These are phyloP conservation scores for Dianthus caryophyllus DNA, from an alignment of 148 eudicot species.

Conservation along the genomic window DNA sequence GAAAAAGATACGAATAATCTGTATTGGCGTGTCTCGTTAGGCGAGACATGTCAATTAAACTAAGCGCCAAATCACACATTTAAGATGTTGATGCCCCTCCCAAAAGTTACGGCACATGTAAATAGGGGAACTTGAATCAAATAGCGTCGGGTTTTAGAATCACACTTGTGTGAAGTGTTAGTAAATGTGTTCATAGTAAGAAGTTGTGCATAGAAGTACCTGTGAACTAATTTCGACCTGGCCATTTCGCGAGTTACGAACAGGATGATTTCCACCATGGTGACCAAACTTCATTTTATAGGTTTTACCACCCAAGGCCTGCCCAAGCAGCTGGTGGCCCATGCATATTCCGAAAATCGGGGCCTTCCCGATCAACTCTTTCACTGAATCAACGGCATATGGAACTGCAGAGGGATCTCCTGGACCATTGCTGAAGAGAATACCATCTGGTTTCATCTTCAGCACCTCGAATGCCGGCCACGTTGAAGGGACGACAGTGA, in stretches of 20 bases:
- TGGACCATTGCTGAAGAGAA: slow-evolving; percentile 92
- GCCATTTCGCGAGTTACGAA: slow-evolving; percentile 61
- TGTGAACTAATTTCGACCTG: slow-evolving; percentile 93
- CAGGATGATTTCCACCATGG: slow-evolving; percentile 99
- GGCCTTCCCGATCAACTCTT: slow-evolving; percentile 62
- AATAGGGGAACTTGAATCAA: too few relatives aligned
- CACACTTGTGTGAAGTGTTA: background rate
- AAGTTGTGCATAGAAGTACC: slow-evolving; percentile 33
- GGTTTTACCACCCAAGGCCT: slow-evolving; percentile 93
- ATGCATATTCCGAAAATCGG: slow-evolving; percentile 97
- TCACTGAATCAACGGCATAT: slow-evolving; percentile 89
- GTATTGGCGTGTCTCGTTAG: too few relatives aligned
- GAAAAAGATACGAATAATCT: too few relatives aligned
- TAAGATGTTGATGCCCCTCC: too few relatives aligned
- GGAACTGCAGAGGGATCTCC: slow-evolving; percentile 98
- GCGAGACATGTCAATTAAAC: too few relatives aligned
- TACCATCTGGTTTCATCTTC: slow-evolving; percentile 93
- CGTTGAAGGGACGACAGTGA: slow-evolving; percentile 93
- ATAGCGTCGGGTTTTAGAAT: too few relatives aligned
- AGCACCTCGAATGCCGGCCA: slow-evolving; percentile 88
- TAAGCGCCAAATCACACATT: too few relatives aligned
- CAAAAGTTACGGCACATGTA: too few relatives aligned
- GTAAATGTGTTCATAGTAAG: background rate
- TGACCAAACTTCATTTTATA: slow-evolving; percentile 98
- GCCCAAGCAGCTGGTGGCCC: slow-evolving; percentile 99